Conservation (phyloP, 139 green algal species). For the Closterium sp. region DNA sequence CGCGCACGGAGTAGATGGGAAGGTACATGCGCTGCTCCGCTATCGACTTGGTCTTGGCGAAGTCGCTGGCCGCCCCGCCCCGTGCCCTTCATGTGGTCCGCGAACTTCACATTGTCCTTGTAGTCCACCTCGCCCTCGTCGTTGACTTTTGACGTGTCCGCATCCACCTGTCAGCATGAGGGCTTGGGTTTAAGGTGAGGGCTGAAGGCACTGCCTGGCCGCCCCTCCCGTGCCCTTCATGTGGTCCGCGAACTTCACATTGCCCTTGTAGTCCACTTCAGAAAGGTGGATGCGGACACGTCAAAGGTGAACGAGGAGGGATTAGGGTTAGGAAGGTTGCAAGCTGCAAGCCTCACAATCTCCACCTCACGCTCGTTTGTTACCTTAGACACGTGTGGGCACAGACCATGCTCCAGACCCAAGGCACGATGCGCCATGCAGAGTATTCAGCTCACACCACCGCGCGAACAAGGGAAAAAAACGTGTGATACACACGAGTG, state of each 20-base stretch:
- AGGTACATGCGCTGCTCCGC: slow-evolving; percentile 83
- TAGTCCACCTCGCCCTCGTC: slow-evolving; percentile 61
- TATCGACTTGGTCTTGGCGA: slow-evolving; percentile 85
- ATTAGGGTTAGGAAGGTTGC: background rate
- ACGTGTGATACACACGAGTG: background rate
- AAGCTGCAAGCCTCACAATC: background rate
- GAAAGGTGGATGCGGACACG: background rate
- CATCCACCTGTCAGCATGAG: slow-evolving; percentile 38
- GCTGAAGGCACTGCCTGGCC: slow-evolving; percentile 68
- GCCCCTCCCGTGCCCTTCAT: slow-evolving; percentile 71
- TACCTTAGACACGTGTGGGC: too few relatives aligned
- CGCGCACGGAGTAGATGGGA: slow-evolving; percentile 80
- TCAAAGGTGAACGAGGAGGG: background rate
- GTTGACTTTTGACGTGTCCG: slow-evolving; percentile 51
- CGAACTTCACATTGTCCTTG: slow-evolving; percentile 64
- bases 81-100: slow-evolving; percentile 72
- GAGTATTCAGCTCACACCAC: too few relatives aligned
- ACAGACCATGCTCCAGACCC: too few relatives aligned
- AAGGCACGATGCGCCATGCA: too few relatives aligned
- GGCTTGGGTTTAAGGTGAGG: too few relatives aligned
- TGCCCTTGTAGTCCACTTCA: slow-evolving; percentile 59
- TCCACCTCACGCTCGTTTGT: too few relatives aligned
- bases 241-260: slow-evolving; percentile 69
- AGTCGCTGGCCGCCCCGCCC: slow-evolving; percentile 77
- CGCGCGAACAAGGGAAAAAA: too few relatives aligned